Base-by-base conservation (phyloP, 2,329 filamentous ascomycete genomes). In the Xylariales sp. region DNA sequence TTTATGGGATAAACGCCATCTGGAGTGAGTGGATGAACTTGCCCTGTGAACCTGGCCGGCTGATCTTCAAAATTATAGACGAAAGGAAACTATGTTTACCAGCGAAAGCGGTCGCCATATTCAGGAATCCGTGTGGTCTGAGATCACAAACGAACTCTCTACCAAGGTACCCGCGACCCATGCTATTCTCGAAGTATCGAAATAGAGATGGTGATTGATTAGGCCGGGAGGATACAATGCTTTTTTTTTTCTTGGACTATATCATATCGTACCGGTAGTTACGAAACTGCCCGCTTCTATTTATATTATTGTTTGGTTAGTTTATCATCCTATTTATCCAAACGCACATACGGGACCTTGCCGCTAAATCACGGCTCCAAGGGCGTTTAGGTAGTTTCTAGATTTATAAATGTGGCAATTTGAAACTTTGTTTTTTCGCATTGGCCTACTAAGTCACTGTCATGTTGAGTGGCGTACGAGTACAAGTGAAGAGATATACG, bases 111-210 rank as follows among this genome's bases (percentile, higher is more conserved):
- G 74, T 16, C 65, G 60, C 41, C 48, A 61, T n/a, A 61, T 75
- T 55, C 72, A 73, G 50, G 58, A 65, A 6, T 69, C 68, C 54
- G 60, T 76, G 10, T 74, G 73, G 69, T 69, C 58, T 5, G 75
- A 76, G 65, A 74, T 76, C n/a, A 71, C 56, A 14, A 52, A 54
- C 32, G 75, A 73, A 60, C 68, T 77, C 49, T 59, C 60, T 10
- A 62, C 64, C 1, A 74, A 75, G 46, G 68, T 71, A 12, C 73
- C 75, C 3, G 69, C 70, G 6, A 68, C 63, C 23, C 62, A 58
- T 28, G 50, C 65, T 12, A 46, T 69, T 23, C 45, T 69, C 1
- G 5, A 53, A 46, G 39, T 30, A n/a, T n/a, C 23, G 8, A 16
- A 23, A 39, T 59, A 12, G 43, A 28, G 8, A 6, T 39, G 14